Base-by-base conservation (phyloP, 2,329 filamentous ascomycete species). In the Pestalotiopsis sp. region DNA sequence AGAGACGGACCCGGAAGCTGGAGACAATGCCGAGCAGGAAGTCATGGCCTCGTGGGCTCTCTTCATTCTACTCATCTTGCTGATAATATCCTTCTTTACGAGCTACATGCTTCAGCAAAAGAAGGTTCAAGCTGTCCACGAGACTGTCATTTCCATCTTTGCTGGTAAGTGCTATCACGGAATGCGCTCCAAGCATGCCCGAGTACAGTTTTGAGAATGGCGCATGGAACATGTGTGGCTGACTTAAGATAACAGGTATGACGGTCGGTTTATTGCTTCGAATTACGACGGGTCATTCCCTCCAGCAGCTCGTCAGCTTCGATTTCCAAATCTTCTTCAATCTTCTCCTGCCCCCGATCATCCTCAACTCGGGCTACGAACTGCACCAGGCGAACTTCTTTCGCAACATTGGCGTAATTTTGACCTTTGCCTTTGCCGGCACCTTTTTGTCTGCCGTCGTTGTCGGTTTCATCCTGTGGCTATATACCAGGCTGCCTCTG, bases 241-340 rank as follows among this genome's bases (percentile, higher is more conserved):
- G 27, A 45, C 36, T 25, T 12, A 1, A 31, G 31, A 23, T 12
- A 9, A 52, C 64, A 97, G 95, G 95, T 76, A 98, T 98, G 96
- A 92, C 94, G 69, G 94, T 99, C 70, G 96, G 96, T 5, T 85
- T 99, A 75, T 88, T 97, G 69, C 90, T 99, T 69, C 90, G 96
- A 77, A 84, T 98, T 71, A 93, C 90, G 58, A 91, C 92, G 66
- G 91, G 92, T 73, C 91, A 93, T 71, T 93, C 92, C 71, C 94
- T 99, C 75, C 92, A 95, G 80, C 93, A 93, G 78, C 91, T 93
- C 72, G 94, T 99, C 77, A 97, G 92, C 81, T 99, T 99, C 85
- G 93, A 98, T 84, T 98, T 98, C 80, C 95, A 98, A 79, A 97
- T 98, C 85, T 99, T 99, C 86, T 99, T 99, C 87, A 99, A 99